Conservation (phyloP, 2,329 filamentous ascomycete species). For the Fusarium sp. region DNA sequence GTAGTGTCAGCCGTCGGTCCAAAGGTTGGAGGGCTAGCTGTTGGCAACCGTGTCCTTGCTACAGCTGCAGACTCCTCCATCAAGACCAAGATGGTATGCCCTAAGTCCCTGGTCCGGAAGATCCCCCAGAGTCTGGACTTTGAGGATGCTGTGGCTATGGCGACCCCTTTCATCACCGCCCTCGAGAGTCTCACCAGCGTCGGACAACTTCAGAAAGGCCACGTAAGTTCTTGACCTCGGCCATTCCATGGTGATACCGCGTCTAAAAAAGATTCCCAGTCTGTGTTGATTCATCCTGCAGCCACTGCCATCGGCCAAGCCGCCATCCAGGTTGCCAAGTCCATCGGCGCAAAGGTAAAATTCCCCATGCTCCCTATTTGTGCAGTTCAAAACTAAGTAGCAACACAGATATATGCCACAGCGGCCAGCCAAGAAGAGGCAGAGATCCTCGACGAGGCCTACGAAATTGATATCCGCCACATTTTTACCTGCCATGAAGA, state of each 20-base stretch:
- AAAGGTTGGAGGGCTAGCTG: neutral
- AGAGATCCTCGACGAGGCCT: constrained; percentile 1
- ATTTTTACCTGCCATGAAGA: constrained; percentile 3
- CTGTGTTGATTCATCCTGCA: neutral
- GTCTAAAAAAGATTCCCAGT: neutral
- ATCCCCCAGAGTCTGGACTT: neutral
- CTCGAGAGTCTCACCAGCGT: neutral
- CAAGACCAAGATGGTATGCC: neutral
- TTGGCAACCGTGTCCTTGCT: neutral
- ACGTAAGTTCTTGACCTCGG: neutral
- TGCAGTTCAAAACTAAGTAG: neutral
- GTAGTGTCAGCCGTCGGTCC: neutral
- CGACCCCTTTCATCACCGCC: neutral
- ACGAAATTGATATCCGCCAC: constrained; percentile 1
- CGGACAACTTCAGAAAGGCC: neutral
- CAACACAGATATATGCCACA: constrained; percentile 1
- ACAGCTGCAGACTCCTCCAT: neutral
- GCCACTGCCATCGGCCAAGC: neutral
- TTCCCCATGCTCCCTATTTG: neutral
- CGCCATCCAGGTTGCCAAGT: neutral
- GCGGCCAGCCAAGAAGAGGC: neutral
- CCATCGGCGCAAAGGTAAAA: neutral
- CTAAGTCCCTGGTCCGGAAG: neutral
- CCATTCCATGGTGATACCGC: neutral
- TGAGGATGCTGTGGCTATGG: neutral